Percentiles rank a stretch among this genome's conserved stretches.
Conservation (phyloP, 2,329 filamentous ascomycete genomes). For the Microascus cirrosus region DNA sequence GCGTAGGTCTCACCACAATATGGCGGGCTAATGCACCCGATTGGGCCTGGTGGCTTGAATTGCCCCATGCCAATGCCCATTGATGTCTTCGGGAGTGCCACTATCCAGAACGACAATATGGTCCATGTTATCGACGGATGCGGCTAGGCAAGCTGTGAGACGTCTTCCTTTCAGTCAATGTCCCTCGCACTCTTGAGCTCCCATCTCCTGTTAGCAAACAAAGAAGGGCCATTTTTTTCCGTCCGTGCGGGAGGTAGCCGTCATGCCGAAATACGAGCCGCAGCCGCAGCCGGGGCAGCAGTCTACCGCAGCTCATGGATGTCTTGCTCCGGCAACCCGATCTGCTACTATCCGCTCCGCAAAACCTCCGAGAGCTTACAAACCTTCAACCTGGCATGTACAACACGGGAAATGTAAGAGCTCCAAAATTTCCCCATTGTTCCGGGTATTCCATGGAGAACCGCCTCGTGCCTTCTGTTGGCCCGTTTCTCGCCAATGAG, state of each 20-base stretch:
- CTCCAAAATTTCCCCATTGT: neutral
- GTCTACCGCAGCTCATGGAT: neutral
- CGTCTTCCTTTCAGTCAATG: neutral
- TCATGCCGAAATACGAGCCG: neutral
- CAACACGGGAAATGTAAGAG: neutral
- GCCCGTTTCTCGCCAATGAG: neutral
- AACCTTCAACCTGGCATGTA: neutral
- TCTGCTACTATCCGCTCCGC: neutral
- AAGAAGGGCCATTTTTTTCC: neutral
- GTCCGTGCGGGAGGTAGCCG: neutral
- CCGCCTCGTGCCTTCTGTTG: neutral
- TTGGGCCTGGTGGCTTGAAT: neutral
- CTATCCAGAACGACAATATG: neutral
- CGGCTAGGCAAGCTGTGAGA: neutral
- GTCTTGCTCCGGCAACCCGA: neutral
- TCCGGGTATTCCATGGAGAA: neutral
- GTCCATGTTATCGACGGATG: neutral
- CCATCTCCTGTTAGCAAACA: neutral
- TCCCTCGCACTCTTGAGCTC: neutral
- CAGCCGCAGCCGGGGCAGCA: neutral
- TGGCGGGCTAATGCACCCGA: neutral
- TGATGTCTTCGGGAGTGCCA: neutral
- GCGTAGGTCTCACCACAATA: neutral
- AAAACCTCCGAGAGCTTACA: neutral
- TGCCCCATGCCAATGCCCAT: neutral